Evolutionary conservation across 495 filamentous ascomycete genomes (phyloP).

Genomic region (Geopyxis carbonaria): DNA sequence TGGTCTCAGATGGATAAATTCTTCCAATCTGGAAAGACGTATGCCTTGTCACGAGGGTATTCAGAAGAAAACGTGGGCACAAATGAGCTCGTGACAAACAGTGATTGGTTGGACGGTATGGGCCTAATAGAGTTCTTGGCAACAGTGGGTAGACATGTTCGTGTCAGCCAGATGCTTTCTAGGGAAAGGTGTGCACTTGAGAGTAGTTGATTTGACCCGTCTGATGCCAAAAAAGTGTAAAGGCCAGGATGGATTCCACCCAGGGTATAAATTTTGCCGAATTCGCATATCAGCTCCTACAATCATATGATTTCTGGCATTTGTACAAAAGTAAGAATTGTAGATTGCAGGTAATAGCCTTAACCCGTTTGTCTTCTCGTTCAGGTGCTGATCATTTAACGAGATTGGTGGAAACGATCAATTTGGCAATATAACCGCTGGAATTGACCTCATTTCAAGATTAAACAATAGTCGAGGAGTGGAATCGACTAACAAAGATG

Average conservation of each 20-base stretch:
- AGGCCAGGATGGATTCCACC: constrained; percentile 56
- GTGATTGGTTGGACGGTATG: constrained; percentile 54
- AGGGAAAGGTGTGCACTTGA: constrained; percentile 69
- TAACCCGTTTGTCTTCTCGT: background rate
- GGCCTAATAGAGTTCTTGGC: constrained; percentile 55
- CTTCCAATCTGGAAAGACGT: constrained; percentile 49
- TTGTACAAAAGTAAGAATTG: constrained; percentile 43
- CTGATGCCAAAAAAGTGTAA: constrained; percentile 50
- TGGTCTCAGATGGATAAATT: constrained; percentile 65
- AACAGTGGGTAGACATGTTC: constrained; percentile 49
- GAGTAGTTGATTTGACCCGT: background rate
- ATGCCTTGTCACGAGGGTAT: constrained; percentile 46
- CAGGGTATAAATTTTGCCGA: constrained; percentile 89
- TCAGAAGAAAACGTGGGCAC: constrained; percentile 42
- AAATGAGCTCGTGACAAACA: constrained; percentile 58
- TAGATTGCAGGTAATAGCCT: constrained; percentile 14
- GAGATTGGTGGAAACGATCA: constrained; percentile 94
- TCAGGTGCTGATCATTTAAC: constrained; percentile 25
- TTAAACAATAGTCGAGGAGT: constrained; percentile 1
- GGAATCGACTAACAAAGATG: background rate
- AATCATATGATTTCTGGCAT: constrained; percentile 94
- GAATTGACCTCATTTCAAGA: constrained; percentile 52
- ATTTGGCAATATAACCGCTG: constrained; percentile 87
- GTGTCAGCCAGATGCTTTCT: constrained; percentile 71
- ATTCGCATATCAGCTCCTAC: constrained; percentile 81